A percentile compares a stretch with the other conserved stretches of the same genome.
phyloP scores from a whole-genome alignment of 2,329 filamentous ascomycete genomes.

The Septoria linicola region DNA sequence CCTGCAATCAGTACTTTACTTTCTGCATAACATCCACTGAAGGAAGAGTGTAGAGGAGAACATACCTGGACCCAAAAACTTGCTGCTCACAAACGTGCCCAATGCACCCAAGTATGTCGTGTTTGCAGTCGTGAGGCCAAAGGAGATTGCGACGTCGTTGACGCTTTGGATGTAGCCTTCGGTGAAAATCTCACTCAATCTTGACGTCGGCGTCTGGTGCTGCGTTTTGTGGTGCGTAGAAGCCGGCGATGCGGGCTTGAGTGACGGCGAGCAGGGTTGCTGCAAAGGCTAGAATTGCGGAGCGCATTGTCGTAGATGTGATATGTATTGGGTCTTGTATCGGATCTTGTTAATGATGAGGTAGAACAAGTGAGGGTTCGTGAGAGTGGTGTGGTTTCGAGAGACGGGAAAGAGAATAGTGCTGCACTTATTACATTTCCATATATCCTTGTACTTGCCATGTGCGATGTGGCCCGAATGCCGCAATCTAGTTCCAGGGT shows the following conservation, averaged over 20 bases:
- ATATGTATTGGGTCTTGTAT: too few species aligned
- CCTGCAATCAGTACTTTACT: too few species aligned
- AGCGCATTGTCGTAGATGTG: constrained; percentile 6
- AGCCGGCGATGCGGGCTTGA: constrained; percentile 46
- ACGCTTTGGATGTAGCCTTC: constrained; percentile 49
- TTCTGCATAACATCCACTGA: too few species aligned
- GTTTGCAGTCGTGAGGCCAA: constrained; percentile 35
- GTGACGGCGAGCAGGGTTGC: constrained; percentile 21
- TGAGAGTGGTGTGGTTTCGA: too few species aligned
- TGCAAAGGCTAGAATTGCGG: constrained; percentile 15
- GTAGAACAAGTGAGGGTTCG: too few species aligned
- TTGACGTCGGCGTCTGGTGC: constrained; percentile 41
- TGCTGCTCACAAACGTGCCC: constrained; percentile 15
- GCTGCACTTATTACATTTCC: too few species aligned
- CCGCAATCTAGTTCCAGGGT: too few species aligned
- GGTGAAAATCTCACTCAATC: constrained; percentile 42
- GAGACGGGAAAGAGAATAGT: too few species aligned
- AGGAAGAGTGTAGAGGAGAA: not conserved
- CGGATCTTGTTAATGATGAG: too few species aligned
- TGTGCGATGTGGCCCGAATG: too few species aligned
- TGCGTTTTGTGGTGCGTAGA: constrained; percentile 46
- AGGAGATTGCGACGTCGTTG: constrained; percentile 47
- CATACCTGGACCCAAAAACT: constrained; percentile 24
- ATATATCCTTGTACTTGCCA: too few species aligned
- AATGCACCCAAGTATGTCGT: constrained; percentile 12